These are phyloP conservation scores for Grifola frondosa DNA, from an alignment of 1,284 basidiomycete genomes.

Conservation along the genomic window DNA sequence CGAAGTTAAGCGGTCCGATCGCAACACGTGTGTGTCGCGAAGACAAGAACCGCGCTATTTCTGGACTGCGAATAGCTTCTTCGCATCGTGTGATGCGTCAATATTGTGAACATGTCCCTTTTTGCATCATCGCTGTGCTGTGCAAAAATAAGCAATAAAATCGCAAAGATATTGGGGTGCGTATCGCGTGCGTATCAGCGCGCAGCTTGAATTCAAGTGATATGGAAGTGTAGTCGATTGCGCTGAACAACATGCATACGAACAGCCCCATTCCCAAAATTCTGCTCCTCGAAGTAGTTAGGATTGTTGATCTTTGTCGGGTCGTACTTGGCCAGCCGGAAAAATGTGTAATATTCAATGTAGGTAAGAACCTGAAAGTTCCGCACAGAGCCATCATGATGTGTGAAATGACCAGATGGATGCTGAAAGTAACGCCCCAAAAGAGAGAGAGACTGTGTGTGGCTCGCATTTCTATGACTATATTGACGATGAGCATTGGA, in stretches of 20 bases:
- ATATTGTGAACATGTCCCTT: no score
- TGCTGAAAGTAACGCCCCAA: constrained; percentile 32
- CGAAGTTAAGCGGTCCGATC: no score
- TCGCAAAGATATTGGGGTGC: no score
- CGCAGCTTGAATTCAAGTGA: no score
- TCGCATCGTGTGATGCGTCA: no score
- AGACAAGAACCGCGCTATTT: no score
- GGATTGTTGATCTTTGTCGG: neutral
- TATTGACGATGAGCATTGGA: constrained; percentile 20
- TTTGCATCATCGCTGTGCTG: no score
- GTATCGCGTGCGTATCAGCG: no score
- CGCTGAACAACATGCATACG: constrained; percentile 28
- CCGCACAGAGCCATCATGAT: neutral
- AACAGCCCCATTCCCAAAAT: neutral
- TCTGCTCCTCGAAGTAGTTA: constrained; percentile 16
- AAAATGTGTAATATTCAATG: constrained; percentile 24
- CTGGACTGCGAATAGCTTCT: no score
- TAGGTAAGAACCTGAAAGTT: constrained; percentile 24
- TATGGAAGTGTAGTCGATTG: no score
- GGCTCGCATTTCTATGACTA: constrained; percentile 6
- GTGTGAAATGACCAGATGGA: constrained; percentile 17
- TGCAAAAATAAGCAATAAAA: no score
- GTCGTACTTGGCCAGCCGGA: constrained; percentile 17
- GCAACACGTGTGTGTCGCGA: no score
- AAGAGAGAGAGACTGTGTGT: constrained; percentile 22